Evolutionary conservation across 1,284 basidiomycete genomes (phyloP).

Genomic region (Naganishia liquefaciens): DNA sequence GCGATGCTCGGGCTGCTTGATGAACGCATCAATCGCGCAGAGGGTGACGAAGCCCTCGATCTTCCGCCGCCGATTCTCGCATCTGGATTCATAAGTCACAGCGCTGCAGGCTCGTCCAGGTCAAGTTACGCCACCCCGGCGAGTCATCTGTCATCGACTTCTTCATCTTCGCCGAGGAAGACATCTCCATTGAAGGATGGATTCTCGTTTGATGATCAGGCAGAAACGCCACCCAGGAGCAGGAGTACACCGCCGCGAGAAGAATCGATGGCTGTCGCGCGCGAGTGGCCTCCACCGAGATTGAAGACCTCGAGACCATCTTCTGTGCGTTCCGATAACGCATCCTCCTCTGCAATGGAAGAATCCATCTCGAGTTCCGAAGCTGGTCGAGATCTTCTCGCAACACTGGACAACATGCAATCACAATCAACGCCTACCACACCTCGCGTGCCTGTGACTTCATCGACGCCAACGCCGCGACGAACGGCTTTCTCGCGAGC

Average conservation of each 20-base stretch:
- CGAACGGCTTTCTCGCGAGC: constrained; percentile 15
- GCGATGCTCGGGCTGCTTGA: constrained; percentile 23
- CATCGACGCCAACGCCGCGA: not conserved
- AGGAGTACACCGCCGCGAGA: constrained; percentile 15
- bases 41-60: not conserved
- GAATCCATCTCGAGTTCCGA: not conserved
- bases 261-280: not conserved
- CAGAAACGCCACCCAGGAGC: not conserved
- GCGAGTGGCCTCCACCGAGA: not conserved
- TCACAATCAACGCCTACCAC: not conserved
- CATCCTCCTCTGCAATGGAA: not conserved
- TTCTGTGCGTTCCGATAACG: not conserved
- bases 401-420: not conserved
- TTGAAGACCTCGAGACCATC: not conserved
- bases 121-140: constrained; percentile 8
- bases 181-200: constrained; percentile 8
- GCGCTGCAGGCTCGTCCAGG: not conserved
- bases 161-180: not conserved
- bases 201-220: not conserved
- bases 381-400: not conserved
- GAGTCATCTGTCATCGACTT: not conserved
- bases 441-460: not conserved
- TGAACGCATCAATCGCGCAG: not conserved
- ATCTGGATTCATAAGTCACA: not conserved
- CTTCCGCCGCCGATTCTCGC: constrained; percentile 25